phyloP scores from a whole-genome alignment of 768 basidiomycete species.

The Pisolithus orientalis region DNA sequence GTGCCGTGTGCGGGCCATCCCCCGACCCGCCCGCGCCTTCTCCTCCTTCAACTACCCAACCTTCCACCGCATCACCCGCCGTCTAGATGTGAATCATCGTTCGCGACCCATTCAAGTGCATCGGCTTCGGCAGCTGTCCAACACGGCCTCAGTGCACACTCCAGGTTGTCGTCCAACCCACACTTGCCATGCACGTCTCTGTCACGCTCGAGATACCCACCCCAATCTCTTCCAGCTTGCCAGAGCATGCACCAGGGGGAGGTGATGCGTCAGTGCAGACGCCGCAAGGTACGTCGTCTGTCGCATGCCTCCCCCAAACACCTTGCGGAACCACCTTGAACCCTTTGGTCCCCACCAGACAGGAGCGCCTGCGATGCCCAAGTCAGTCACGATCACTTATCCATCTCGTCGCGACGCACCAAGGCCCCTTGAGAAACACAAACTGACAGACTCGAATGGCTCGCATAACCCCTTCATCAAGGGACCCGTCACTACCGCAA shows the following conservation, averaged over 20 bases:
- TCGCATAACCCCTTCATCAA: conserved; percentile 71
- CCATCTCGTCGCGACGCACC: conserved; percentile 31
- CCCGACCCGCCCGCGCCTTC: conserved; percentile 41
- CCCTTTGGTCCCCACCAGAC: conserved; percentile 70
- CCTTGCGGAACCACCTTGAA: conserved; percentile 90
- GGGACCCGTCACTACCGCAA: conserved; percentile 66
- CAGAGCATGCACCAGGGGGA: conserved; percentile 69
- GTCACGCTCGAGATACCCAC: conserved; percentile 65
- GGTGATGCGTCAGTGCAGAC: conserved; percentile 73
- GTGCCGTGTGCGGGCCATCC: too few species aligned
- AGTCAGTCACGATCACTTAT: neutral
- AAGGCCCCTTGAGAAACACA: conserved; percentile 95
- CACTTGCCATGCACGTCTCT: conserved; percentile 84
- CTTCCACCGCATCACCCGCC: conserved; percentile 67
- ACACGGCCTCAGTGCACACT: neutral
- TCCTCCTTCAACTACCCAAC: conserved; percentile 64
- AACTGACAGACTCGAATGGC: conserved; percentile 87
- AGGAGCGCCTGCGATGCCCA: conserved; percentile 39
- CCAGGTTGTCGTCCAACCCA: neutral
- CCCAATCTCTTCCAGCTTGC: conserved; percentile 66
- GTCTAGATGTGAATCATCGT: conserved; percentile 87
- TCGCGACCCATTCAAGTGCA: conserved; percentile 66
- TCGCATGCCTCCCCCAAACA: conserved; percentile 93
- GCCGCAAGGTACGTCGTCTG: conserved; percentile 85
- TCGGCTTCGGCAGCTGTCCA: conserved; percentile 57